Conservation (phyloP, 2,329 filamentous ascomycete species). For the Neonectria sp. region DNA sequence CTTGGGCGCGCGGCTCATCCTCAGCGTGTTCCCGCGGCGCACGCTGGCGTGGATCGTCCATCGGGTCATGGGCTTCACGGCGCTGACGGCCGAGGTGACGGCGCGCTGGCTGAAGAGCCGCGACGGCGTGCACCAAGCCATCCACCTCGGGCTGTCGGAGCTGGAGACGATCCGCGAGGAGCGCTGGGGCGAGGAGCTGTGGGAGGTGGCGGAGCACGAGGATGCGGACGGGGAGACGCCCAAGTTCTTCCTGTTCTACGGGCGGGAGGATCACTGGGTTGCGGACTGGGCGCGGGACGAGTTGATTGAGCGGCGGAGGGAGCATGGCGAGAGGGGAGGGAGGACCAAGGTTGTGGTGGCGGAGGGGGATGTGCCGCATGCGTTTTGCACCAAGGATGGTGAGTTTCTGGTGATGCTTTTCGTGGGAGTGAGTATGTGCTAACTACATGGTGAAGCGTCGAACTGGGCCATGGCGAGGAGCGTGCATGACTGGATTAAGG, state of each 20-base stretch:
- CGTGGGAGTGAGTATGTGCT: neutral
- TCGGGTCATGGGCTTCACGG: slow-evolving; percentile 63
- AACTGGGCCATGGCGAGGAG: slow-evolving; percentile 50
- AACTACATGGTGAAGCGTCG: slow-evolving; percentile 37
- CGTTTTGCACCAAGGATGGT: slow-evolving; percentile 67
- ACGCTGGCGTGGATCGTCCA: slow-evolving; percentile 61
- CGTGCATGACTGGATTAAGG: slow-evolving; percentile 49
- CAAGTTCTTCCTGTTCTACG: slow-evolving; percentile 74
- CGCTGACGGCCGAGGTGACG: slow-evolving; percentile 65
- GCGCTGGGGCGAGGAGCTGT: slow-evolving; percentile 72
- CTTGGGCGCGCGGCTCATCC: slow-evolving; percentile 57
- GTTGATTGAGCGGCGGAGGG: slow-evolving; percentile 64
- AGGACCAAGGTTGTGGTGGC: slow-evolving; percentile 68
- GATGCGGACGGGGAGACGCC: slow-evolving; percentile 48
- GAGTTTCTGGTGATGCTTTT: slow-evolving; percentile 40
- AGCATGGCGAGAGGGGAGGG: slow-evolving; percentile 51
- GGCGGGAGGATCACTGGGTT: slow-evolving; percentile 74
- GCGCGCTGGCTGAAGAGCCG: slow-evolving; percentile 68
- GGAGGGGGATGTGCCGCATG: slow-evolving; percentile 70
- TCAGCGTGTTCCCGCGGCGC: slow-evolving; percentile 58
- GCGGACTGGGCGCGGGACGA: slow-evolving; percentile 68
- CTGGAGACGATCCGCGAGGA: slow-evolving; percentile 72
- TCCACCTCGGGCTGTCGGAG: slow-evolving; percentile 73
- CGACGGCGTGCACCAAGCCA: slow-evolving; percentile 72
- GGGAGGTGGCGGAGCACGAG: slow-evolving; percentile 58